Base-by-base conservation (phyloP, 257 asterid species). In the Craterostigma plantagineum region DNA sequence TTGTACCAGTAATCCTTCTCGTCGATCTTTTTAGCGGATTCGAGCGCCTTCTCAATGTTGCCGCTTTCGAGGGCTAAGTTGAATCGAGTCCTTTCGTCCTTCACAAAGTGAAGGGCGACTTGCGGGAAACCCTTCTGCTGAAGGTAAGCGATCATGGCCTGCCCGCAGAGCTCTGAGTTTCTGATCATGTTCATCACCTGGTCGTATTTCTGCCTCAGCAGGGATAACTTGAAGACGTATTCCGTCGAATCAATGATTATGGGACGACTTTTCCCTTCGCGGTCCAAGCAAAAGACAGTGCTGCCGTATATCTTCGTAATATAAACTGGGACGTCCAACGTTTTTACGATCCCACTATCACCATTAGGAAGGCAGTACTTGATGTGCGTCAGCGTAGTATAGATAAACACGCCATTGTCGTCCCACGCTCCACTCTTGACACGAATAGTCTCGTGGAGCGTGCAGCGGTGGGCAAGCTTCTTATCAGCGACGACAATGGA, bases 371-470 rank as follows among this genome's bases (percentile, higher is more conserved):
- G 81, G 75, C 98, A 90, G 46, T 90, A 90, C 75, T 90, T 90
- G 54, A 90, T 80, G 59, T 90, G 96, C 0, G 93, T 90, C 51
- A 90, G 63, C 10, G 99, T 90, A 3, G 99, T 84, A 49, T 90
- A 83, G 33, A 90, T 71, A 49, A 38, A 83, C n/a, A n/a, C 92
- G 40, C 99, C 99, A 45, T 79, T 83, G 50, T 90, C 99, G 52
- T 90, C 96, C 99, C 99, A 90, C 9, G 91, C 94, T 62, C 99
- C 99, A 52, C 94, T 90, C 67, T 90, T 90, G 58, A 90, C 96
- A 35, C 99, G 94, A 54, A 90, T 90, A 1, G 99, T 90, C 75
- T 90, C 99, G 10, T 90, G 99, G 60, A 90, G 92, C 16, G 96
- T 83, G 68, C 95, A 83, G 14, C 92, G 92, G 57, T n/a, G n/a